phyloP scores from a whole-genome alignment of 805 yeast genomes.

The Limtongia smithiae region DNA sequence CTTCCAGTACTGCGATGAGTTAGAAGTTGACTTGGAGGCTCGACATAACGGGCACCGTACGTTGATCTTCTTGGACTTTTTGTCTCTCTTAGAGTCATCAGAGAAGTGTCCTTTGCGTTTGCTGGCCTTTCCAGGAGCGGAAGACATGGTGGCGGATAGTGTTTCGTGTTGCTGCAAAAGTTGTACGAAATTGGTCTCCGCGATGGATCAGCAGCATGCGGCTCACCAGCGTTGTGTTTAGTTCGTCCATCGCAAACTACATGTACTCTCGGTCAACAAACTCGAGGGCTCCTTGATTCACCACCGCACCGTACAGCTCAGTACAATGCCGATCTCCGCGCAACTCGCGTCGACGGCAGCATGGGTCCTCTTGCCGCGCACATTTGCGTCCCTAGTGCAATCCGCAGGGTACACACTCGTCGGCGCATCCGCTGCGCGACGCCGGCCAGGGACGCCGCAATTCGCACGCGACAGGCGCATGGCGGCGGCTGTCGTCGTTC shows the following conservation, averaged over 20 bases:
- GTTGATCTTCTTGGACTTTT: slow-evolving; percentile 8
- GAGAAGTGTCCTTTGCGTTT: slow-evolving; percentile 1
- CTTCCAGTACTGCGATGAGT: slow-evolving; percentile 14
- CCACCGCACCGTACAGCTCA: too few relatives aligned
- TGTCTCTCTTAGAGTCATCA: background rate
- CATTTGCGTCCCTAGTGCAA: slow-evolving; percentile 29
- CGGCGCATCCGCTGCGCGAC: slow-evolving; percentile 5
- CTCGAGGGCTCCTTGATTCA: too few relatives aligned
- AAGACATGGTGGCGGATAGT: too few relatives aligned
- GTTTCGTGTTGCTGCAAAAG: too few relatives aligned
- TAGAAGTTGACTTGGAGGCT: background rate
- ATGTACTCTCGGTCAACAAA: too few relatives aligned
- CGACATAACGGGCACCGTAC: background rate
- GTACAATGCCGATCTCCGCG: background rate
- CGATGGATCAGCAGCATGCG: too few relatives aligned
- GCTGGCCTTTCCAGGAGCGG: background rate
- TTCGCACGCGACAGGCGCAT: slow-evolving; percentile 16
- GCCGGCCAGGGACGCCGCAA: slow-evolving; percentile 9
- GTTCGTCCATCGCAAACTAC: too few relatives aligned
- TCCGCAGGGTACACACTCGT: slow-evolving; percentile 20
- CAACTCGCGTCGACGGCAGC: slow-evolving; percentile 8
- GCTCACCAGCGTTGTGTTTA: too few relatives aligned
- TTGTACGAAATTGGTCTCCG: too few relatives aligned
- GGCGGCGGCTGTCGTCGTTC: slow-evolving; percentile 26
- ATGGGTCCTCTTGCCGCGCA: slow-evolving; percentile 31